phyloP scores from a whole-genome alignment of 2,329 filamentous ascomycete genomes.

The Apiospora sp. region DNA sequence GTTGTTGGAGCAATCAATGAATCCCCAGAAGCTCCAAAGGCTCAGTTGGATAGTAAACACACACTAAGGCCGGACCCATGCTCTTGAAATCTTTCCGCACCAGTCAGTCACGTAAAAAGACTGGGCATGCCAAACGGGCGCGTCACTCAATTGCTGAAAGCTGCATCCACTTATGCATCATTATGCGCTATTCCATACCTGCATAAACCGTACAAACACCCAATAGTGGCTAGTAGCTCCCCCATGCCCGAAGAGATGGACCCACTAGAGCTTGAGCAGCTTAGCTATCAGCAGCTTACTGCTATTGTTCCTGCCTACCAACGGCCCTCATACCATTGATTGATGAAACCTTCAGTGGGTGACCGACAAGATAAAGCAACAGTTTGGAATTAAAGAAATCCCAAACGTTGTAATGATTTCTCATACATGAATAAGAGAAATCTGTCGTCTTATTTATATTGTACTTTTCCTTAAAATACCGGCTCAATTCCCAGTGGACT shows the following conservation, averaged over 20 bases:
- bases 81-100: constrained; percentile 13
- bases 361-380: not conserved
- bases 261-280: not conserved
- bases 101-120: constrained; percentile 3
- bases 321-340: not conserved
- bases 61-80: constrained; percentile 10
- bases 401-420: too few species aligned
- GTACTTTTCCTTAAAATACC: not conserved
- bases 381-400: not conserved
- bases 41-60: constrained; percentile 17
- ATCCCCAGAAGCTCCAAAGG: constrained; percentile 14
- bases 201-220: not conserved
- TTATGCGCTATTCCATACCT: not conserved
- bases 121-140: constrained; percentile 9
- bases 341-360: not conserved
- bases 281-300: not conserved
- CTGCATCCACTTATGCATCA: constrained; percentile 2
- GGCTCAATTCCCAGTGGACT: not conserved
- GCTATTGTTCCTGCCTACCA: not conserved
- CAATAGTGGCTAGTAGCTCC: not conserved
- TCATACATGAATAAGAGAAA: too few species aligned
- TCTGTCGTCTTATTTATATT: not conserved
- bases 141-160: constrained; percentile 10
- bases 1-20: constrained; percentile 20
- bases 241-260: not conserved